Evolutionary conservation across 257 asterid genomes (phyloP).

Genomic region (Fraxinus anomala): DNA sequence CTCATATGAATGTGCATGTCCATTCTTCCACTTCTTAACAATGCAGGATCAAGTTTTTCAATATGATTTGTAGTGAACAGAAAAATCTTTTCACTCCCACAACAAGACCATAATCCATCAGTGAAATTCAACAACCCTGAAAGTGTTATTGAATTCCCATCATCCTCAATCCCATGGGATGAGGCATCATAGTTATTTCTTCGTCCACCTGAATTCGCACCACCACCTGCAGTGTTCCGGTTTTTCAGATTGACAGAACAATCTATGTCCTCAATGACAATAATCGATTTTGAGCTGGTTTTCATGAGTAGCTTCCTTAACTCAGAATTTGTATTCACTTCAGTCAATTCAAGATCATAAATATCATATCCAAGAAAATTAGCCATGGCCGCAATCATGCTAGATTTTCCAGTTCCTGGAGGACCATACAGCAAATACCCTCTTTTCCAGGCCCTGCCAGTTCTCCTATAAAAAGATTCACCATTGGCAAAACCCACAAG

Average conservation of each 20-base stretch:
- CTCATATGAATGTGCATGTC: constrained; percentile 21
- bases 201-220: neutral
- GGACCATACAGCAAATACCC: constrained; percentile 45
- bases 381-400: constrained; percentile 58
- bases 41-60: constrained; percentile 18
- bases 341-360: constrained; percentile 45
- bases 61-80: constrained; percentile 15
- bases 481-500: constrained; percentile 36
- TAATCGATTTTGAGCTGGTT: constrained; percentile 39
- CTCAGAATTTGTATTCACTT: constrained; percentile 43
- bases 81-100: constrained; percentile 11
- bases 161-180: neutral
- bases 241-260: constrained; percentile 38
- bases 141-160: constrained; percentile 7
- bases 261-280: constrained; percentile 48
- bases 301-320: constrained; percentile 44
- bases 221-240: constrained; percentile 13
- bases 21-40: constrained; percentile 18
- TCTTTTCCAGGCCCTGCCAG: constrained; percentile 49
- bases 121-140: constrained; percentile 20
- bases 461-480: constrained; percentile 35
- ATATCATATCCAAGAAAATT: constrained; percentile 47
- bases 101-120: constrained; percentile 7
- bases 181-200: neutral
- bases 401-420: constrained; percentile 51